Base-by-base conservation (phyloP, 257 asterid genomes). In the Solanum appendiculatum region DNA sequence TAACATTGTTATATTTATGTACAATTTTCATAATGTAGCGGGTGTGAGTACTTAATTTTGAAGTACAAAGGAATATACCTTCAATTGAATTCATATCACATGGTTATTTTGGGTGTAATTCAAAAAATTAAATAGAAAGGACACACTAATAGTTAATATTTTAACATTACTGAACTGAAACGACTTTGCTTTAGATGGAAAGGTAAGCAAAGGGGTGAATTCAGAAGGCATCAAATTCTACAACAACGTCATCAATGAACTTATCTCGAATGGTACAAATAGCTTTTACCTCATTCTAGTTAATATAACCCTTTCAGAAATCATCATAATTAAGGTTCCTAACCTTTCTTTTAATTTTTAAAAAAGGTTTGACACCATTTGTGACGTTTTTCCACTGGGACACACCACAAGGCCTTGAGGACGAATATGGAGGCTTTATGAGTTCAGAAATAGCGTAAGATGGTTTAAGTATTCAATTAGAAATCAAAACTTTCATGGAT, bases 161-260 rank as follows among this genome's bases (percentile, higher is more conserved):
- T 31, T 36, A 48, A 13, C 34, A 75, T 80, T 29, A 36, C 66
- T 46, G 40, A 80, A 80, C 9, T 78, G 8, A 29, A 46, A 27
- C 25, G 64, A 54, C 20, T 80, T 31, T 27, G 16, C 11, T 66
- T 14, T 83, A 90, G 92, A 77, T 86, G 92, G 92, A n/a, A 90
- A 86, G 82, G 84, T 89, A 64, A 64, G 86, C 23, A 68, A 82
- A 83, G 92, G 91, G 18, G 90, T 90, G 82, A 90, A 90, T 84
- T 15, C 39, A 23, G 83, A 66, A 69, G 92, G 92, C 81, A 88
- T 90, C 36, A 60, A 66, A 34, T 90, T 87, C 86, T 90, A 90
- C 89, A 89, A 87, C 75, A 86, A 70, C n/a, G 77, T 90, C 21
- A 90, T 90, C 83, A 72, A 90, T 56, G 90, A 89, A 70, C 90